phyloP scores from a whole-genome alignment of 2,329 filamentous ascomycete species.

The Nothopassalora personata region DNA sequence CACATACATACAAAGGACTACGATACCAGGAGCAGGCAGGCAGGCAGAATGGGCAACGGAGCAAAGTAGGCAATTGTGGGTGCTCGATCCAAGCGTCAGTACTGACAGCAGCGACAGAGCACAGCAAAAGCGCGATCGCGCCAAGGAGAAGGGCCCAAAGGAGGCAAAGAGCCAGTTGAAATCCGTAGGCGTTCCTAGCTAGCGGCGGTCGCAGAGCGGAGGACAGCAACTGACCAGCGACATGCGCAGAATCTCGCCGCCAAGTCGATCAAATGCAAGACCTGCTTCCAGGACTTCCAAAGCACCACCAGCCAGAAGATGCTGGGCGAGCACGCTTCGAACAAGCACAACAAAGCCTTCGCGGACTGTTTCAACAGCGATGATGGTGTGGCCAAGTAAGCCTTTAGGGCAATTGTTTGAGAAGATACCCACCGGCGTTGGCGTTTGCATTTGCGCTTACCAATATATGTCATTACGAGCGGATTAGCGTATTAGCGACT shows the following conservation, averaged over 20 bases:
- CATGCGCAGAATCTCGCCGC: conserved; percentile 60
- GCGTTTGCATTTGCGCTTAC: background rate
- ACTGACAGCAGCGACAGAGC: background rate
- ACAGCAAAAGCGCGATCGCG: conserved; percentile 2
- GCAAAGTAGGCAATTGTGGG: background rate
- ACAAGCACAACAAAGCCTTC: conserved; percentile 71
- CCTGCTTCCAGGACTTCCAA: conserved; percentile 74
- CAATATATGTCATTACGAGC: background rate
- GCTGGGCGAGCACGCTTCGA: conserved; percentile 64
- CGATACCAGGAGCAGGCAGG: background rate
- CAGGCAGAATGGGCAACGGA: background rate
- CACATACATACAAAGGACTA: background rate
- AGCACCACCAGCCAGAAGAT: conserved; percentile 69
- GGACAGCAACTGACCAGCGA: background rate
- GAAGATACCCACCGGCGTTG: background rate
- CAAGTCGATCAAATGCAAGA: conserved; percentile 69
- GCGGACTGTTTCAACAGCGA: conserved; percentile 57
- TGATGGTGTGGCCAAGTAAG: background rate
- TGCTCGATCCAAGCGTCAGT: background rate
- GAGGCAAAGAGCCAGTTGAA: conserved; percentile 5
- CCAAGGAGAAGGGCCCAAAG: background rate
- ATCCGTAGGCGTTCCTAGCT: background rate
- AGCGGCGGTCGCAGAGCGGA: background rate
- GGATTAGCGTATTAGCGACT: background rate
- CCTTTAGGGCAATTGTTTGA: background rate